Conservation (phyloP, 352 stramenopile genomes). For the Phytopythium sindhum region DNA sequence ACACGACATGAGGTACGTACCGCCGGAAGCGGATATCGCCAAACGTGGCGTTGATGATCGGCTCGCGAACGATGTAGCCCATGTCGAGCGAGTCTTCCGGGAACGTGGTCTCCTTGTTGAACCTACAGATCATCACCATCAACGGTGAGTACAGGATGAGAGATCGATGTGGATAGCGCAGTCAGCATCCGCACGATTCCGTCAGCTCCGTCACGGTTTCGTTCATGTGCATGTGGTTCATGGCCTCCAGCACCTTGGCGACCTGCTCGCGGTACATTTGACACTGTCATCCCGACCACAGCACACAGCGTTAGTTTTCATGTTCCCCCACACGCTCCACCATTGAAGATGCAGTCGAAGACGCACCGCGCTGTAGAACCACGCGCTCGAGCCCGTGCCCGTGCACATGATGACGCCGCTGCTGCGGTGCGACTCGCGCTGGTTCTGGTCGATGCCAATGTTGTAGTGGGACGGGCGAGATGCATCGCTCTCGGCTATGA, state of each 20-base stretch:
- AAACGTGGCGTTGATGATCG: constrained; percentile 90
- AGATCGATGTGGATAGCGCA: neutral
- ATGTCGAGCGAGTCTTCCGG: constrained; percentile 81
- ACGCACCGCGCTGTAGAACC: constrained; percentile 84
- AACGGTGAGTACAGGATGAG: neutral
- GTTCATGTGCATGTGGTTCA: constrained; percentile 87
- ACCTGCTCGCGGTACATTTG: constrained; percentile 87
- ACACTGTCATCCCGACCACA: constrained; percentile 34
- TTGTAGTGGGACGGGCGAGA: constrained; percentile 86
- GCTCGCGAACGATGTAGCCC: constrained; percentile 83
- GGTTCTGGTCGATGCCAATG: constrained; percentile 85
- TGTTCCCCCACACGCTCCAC: neutral
- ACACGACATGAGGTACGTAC: constrained; percentile 20
- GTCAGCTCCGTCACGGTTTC: constrained; percentile 86
- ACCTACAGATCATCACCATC: constrained; percentile 27
- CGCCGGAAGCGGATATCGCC: constrained; percentile 86
- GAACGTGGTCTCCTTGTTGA: constrained; percentile 87
- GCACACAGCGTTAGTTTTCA: neutral
- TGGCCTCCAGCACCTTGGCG: constrained; percentile 73
- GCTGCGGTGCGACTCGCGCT: constrained; percentile 84
- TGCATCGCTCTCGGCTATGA: constrained; percentile 85
- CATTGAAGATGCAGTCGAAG: no score
- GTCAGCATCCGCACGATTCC: constrained; percentile 46
- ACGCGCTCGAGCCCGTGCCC: constrained; percentile 84
- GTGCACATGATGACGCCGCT: constrained; percentile 88